phyloP scores from a whole-genome alignment of 768 basidiomycete genomes.

The Boletus sp. region DNA sequence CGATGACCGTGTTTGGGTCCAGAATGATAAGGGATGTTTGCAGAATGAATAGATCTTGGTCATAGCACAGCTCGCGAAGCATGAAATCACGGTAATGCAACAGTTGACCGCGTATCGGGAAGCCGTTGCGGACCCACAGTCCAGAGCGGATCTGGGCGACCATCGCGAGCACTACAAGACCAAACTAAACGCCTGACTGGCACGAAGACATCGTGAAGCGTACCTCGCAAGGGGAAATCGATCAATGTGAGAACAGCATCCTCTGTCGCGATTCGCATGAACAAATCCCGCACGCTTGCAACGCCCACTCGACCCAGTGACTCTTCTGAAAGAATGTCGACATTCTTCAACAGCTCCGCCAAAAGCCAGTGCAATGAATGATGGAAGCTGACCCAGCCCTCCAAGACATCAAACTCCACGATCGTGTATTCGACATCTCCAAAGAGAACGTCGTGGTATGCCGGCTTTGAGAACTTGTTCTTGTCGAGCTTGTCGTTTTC shows the following conservation, averaged over 20 bases:
- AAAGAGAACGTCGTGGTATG: slow-evolving; percentile 66
- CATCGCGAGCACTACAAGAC: slow-evolving; percentile 71
- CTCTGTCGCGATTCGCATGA: slow-evolving; percentile 60
- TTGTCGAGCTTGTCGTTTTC: slow-evolving; percentile 66
- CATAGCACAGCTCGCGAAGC: slow-evolving; percentile 93
- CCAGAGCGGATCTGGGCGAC: slow-evolving; percentile 94
- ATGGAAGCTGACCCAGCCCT: slow-evolving; percentile 88
- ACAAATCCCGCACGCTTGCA: slow-evolving; percentile 55
- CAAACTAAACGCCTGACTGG: not conserved
- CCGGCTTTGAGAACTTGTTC: slow-evolving; percentile 57
- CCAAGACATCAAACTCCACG: slow-evolving; percentile 73
- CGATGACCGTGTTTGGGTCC: slow-evolving; percentile 74
- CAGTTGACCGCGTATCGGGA: slow-evolving; percentile 90
- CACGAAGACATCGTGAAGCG: slow-evolving; percentile 22
- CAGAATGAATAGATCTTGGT: slow-evolving; percentile 90
- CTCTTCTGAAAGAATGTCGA: slow-evolving; percentile 60
- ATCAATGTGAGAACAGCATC: slow-evolving; percentile 70
- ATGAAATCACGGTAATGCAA: slow-evolving; percentile 96
- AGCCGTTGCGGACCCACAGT: slow-evolving; percentile 97
- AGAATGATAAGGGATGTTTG: slow-evolving; percentile 80
- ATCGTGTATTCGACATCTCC: slow-evolving; percentile 56
- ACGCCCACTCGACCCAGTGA: slow-evolving; percentile 50
- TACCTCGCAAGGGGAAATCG: slow-evolving; percentile 88
- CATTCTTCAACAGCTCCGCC: slow-evolving; percentile 84
- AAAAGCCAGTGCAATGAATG: slow-evolving; percentile 90